Percentiles rank a stretch among this genome's conserved stretches.
Conservation (phyloP, 768 basidiomycete genomes). For the Russula griseocarnosa region DNA sequence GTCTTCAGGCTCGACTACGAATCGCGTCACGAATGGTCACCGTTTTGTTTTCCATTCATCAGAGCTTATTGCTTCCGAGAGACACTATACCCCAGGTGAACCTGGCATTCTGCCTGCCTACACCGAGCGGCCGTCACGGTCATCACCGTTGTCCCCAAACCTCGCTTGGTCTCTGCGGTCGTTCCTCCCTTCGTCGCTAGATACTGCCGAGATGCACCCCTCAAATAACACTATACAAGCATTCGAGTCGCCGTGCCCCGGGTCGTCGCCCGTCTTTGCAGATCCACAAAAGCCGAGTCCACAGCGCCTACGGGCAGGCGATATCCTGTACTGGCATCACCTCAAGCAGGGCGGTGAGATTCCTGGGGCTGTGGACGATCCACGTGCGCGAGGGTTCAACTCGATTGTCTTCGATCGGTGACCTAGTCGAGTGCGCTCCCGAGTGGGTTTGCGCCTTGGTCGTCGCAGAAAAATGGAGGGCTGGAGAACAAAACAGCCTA, state of each 20-base stretch:
- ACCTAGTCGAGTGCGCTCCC: background rate
- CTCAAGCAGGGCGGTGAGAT: slow-evolving; percentile 68
- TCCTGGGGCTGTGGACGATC: slow-evolving; percentile 60
- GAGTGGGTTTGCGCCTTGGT: background rate
- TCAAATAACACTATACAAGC: slow-evolving; percentile 19
- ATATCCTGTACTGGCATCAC: slow-evolving; percentile 73
- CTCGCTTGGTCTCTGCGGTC: slow-evolving; percentile 14
- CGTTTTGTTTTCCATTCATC: slow-evolving; percentile 82
- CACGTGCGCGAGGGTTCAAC: slow-evolving; percentile 43
- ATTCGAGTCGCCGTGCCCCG: slow-evolving; percentile 27
- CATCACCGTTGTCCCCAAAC: slow-evolving; percentile 21
- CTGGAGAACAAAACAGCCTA: background rate
- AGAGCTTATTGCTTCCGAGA: slow-evolving; percentile 59
- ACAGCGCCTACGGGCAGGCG: slow-evolving; percentile 49
- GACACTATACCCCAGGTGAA: slow-evolving; percentile 60
- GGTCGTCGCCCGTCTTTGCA: slow-evolving; percentile 33
- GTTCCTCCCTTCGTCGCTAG: slow-evolving; percentile 32
- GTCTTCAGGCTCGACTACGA: slow-evolving; percentile 58
- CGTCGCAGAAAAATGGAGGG: background rate
- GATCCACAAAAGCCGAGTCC: slow-evolving; percentile 36
- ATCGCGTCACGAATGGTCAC: slow-evolving; percentile 77
- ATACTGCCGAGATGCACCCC: slow-evolving; percentile 21
- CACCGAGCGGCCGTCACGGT: slow-evolving; percentile 23
- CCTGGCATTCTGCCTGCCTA: slow-evolving; percentile 39
- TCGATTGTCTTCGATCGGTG: slow-evolving; percentile 21